phyloP scores from a whole-genome alignment of 805 yeast genomes.

The Starmerella geochares region DNA sequence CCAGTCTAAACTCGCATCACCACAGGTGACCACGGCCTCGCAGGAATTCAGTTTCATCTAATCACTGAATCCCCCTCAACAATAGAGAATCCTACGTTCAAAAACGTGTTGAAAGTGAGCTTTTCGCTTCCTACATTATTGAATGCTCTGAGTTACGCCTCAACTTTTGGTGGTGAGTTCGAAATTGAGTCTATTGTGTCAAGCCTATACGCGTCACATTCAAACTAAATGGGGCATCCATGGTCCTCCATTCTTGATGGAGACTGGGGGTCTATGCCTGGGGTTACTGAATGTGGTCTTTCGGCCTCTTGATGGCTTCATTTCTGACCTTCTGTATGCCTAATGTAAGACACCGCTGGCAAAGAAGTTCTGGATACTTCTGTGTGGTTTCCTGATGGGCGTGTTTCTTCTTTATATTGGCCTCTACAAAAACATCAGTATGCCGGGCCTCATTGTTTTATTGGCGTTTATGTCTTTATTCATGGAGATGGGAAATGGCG shows the following conservation, averaged over 20 bases:
- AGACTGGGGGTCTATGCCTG: slow-evolving; percentile 21
- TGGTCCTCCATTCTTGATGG: slow-evolving; percentile 17
- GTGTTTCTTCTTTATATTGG: slow-evolving; percentile 34
- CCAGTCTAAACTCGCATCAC: too few species aligned
- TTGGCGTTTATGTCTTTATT: slow-evolving; percentile 30
- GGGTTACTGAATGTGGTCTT: slow-evolving; percentile 20
- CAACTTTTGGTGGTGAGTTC: slow-evolving; percentile 21
- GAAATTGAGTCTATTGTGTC: slow-evolving; percentile 19
- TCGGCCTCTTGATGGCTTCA: slow-evolving; percentile 18
- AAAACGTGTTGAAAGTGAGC: slow-evolving; percentile 1
- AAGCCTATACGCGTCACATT: slow-evolving; percentile 15
- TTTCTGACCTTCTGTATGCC: slow-evolving; percentile 29
- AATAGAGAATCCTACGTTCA: slow-evolving; percentile 15
- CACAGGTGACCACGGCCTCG: too few species aligned
- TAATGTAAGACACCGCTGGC: slow-evolving; percentile 29
- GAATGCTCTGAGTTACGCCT: slow-evolving; percentile 17
- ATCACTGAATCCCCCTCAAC: slow-evolving; percentile 9
- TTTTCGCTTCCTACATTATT: slow-evolving; percentile 15
- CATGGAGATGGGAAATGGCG: slow-evolving; percentile 37
- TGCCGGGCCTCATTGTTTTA: slow-evolving; percentile 30
- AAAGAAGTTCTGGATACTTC: slow-evolving; percentile 32
- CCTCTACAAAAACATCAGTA: slow-evolving; percentile 26
- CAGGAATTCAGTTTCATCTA: too few species aligned
- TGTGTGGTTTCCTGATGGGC: slow-evolving; percentile 31
- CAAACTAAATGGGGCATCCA: slow-evolving; percentile 9